These are phyloP conservation scores for Starmerella floricola DNA, from an alignment of 805 yeast species.

Conservation along the genomic window DNA sequence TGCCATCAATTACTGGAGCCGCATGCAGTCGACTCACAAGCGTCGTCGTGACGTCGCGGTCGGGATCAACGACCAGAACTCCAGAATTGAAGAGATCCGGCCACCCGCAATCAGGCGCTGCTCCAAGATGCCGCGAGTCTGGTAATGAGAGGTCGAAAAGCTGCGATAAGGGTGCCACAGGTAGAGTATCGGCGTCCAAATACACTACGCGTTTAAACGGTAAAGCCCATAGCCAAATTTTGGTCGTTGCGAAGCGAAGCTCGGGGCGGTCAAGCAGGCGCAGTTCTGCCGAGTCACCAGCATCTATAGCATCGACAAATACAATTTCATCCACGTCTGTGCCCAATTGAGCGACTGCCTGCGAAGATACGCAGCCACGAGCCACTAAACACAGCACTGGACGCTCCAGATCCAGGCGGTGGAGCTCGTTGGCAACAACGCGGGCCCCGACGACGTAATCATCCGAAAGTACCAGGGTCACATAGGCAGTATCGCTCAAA, in stretches of 20 bases:
- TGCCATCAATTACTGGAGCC: slow-evolving; percentile 62
- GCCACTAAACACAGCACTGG: slow-evolving; percentile 26
- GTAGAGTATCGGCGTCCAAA: slow-evolving; percentile 45
- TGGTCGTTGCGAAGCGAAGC: slow-evolving; percentile 37
- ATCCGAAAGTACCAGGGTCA: slow-evolving; percentile 37
- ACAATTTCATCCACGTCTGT: slow-evolving; percentile 25
- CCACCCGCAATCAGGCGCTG: slow-evolving; percentile 80
- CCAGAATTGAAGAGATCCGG: slow-evolving; percentile 85
- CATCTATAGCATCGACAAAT: slow-evolving; percentile 24
- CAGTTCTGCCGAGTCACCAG: slow-evolving; percentile 23
- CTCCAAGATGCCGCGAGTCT: slow-evolving; percentile 23
- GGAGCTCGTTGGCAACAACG: slow-evolving; percentile 35
- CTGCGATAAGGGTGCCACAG: slow-evolving; percentile 29
- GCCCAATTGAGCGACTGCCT: slow-evolving; percentile 16
- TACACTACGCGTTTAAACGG: slow-evolving; percentile 35
- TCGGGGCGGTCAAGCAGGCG: slow-evolving; percentile 38
- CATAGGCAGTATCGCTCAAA: slow-evolving; percentile 30
- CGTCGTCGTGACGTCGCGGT: slow-evolving; percentile 31
- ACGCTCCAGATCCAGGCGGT: slow-evolving; percentile 20
- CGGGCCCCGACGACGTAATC: slow-evolving; percentile 40
- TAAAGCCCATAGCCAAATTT: slow-evolving; percentile 44
- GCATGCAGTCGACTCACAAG: slow-evolving; percentile 29
- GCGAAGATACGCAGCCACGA: slow-evolving; percentile 16
- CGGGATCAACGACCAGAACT: slow-evolving; percentile 50
- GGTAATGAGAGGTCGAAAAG: slow-evolving; percentile 6